Evolutionary conservation across 306 rosid genomes (phyloP), one percentile per base, ranked within the genome.

Genomic region (Castanospermum australe): DNA sequence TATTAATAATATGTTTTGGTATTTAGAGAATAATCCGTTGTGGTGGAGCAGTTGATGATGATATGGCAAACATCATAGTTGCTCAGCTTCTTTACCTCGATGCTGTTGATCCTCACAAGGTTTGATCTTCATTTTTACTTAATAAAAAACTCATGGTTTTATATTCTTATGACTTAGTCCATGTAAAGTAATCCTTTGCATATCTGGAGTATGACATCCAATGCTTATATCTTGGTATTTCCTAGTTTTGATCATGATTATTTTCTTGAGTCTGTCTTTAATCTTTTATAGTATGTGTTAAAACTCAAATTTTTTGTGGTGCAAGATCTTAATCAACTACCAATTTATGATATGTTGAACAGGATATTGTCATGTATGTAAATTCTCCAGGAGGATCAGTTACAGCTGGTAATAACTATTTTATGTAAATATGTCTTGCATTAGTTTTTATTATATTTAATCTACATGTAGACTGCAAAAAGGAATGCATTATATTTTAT

Each of bases 341-440:
- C 24, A 33, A 35, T 60, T 75, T 86, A 71, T 80, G 74, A 48
- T 74, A 20, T 77, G 81, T 38, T 81, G 33, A 73, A 76, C 93
- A 96, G 99, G 99, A 96, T 77, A 96, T 96, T 82, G 87, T 96
- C 86, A 93, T 96, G 99, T 96, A 96, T 79, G 86, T 96, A 52
- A 96, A 96, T 82, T 96, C 99, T 75, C 99, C 99, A 0, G 99
- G 99, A 81, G 99, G 99, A 82, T 96, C 99, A 0, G 99, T 96
- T 80, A 96, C 99, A 30, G 98, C 98, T 67, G 98, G 99, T 95
- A 93, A 84, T 75, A 9, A 55, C 17, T 33, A 20, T 76, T 67
- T 59, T 14, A 55, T n/a, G 74, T 56, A 71, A 73, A 24, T 35
- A 24, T 73, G 30, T 79, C 55, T 79, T 71, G 74, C 47, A 30